Evolutionary conservation across 371 early-diverging fungal species (phyloP), one percentile per base, ranked within the genome.

Genomic region (Phascolomyces articulosus): DNA sequence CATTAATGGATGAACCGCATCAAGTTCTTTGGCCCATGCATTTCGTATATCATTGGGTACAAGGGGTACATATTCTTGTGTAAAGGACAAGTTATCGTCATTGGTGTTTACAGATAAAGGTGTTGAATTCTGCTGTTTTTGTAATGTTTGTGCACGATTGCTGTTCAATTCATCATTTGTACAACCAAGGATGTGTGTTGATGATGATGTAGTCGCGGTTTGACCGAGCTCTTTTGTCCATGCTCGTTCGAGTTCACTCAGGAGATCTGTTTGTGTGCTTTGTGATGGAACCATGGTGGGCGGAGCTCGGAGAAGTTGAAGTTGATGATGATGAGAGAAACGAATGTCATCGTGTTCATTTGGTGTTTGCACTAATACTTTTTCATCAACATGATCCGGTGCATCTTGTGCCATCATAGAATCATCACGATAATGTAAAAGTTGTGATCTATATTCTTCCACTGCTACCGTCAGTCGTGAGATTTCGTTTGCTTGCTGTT

Each of bases 231-330:
- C 47, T n/a, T 40, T 47, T 7, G 60, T 40, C 60, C 47, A 59
- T 44, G 60, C 44, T 3, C 60, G 24, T 44, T 59, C 47, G 3
- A 59, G 47, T n/a, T 59, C 60, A 47, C 60, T 41, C 21, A 59
- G 26, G 13, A 59, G 44, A 59, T 41, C 20, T 1, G 57, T 57
- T 24, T 57, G 57, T 20, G 34, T 57, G 21, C 57, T 57, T n/a
- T 21, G 27, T 31, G 57, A 57, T 34, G 57, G 40, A 20, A 16
- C 9, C 24, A 57, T 28, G 16, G 29, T 9, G n/a, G 40, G n/a
- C 15, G 38, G 57, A 4, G 34, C 40, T 24, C 40, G 18, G 40
- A 38, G 40, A 10, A 15, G 34, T 34, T 34, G 11, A 34, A 34
- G 11, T 34, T 34, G 11, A 9, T 34, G 11, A 9, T 1, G 11